Base-by-base conservation (phyloP, 352 stramenopile genomes). In the Pythium phragmiticola region DNA sequence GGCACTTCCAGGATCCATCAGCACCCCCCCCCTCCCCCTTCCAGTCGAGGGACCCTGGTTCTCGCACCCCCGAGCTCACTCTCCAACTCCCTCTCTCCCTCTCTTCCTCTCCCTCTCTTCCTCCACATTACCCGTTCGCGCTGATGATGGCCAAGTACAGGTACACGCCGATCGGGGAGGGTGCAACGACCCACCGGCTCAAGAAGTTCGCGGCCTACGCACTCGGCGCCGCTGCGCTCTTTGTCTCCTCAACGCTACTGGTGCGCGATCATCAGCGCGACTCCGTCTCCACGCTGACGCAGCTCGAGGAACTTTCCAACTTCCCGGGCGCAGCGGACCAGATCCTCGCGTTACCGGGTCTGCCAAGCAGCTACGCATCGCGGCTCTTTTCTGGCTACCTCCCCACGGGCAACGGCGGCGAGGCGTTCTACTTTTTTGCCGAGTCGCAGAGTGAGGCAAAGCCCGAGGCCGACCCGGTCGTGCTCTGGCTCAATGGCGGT, bases 401-500 rank as follows among this genome's bases (percentile, higher is more conserved):
- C 45, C 56, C 72, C 6, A 64, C 86, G 12, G 49, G 43, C 21
- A 88, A 88, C 51, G 78, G 78, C 28, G 79, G 81, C 12, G 60
- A 86, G 47, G 77, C 69, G 23, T 88, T 88, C 61, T 90, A 90
- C 69, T 90, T 86, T 57, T 61, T 87, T 33, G 81, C 81, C 26
- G 78, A 88, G 55, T 87, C 78, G 9, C 81, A 90, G 7, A 39
- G 34, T 6, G 34, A 39, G 7, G 7, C 34, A 2, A 9, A 6
- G 33, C 41, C 26, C 28, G 33, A 33, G 33, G n/a, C 4, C 3
- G 80, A 88, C 69, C 78, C 82, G 0, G 74, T 91, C 52, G 41
- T 88, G 52, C 68, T 90, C 4, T 92, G 83, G 80, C 77, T 88
- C 34, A 89, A 87, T 36, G 83, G 83, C n/a, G 83, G 83, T 0